These are phyloP conservation scores for Penicillium olsonii DNA, from an alignment of 2,329 filamentous ascomycete species.

Conservation along the genomic window DNA sequence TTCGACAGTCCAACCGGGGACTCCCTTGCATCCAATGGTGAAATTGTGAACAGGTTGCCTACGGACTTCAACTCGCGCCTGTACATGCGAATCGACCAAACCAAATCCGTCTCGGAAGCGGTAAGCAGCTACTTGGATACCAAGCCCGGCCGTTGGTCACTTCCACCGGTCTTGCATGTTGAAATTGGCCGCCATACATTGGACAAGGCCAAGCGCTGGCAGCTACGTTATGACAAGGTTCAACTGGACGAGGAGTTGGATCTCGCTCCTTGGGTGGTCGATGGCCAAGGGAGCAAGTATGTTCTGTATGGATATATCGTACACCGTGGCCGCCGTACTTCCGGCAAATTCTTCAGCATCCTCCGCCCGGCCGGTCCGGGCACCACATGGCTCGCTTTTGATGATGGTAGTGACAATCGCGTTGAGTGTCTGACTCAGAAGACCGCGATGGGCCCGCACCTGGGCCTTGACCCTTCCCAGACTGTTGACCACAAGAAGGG, in stretches of 20 bases:
- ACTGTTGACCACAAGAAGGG: slow-evolving; percentile 44
- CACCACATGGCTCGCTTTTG: slow-evolving; percentile 61
- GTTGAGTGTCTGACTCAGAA: slow-evolving; percentile 60
- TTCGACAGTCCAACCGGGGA: slow-evolving; percentile 46
- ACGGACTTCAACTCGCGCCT: slow-evolving; percentile 42
- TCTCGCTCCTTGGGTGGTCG: slow-evolving; percentile 40
- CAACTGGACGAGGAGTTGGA: slow-evolving; percentile 56
- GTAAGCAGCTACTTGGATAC: slow-evolving; percentile 33
- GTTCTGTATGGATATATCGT: slow-evolving; percentile 62
- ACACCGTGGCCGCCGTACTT: slow-evolving; percentile 60
- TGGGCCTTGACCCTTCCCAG: slow-evolving; percentile 48
- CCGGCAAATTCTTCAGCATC: slow-evolving; percentile 61
- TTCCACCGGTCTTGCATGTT: slow-evolving; percentile 55
- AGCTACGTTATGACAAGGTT: slow-evolving; percentile 59
- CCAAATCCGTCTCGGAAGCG: slow-evolving; percentile 40
- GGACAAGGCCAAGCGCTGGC: slow-evolving; percentile 57
- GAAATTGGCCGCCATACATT: slow-evolving; percentile 61
- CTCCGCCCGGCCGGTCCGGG: slow-evolving; percentile 59
- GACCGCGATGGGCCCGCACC: slow-evolving; percentile 54
- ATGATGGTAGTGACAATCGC: slow-evolving; percentile 56
- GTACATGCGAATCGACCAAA: slow-evolving; percentile 40
- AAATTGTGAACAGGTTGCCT: slow-evolving; percentile 37
- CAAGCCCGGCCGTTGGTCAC: slow-evolving; percentile 42
- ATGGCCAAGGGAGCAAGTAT: slow-evolving; percentile 47
- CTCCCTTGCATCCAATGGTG: slow-evolving; percentile 18